Evolutionary conservation across 139 green algal genomes (phyloP), one percentile per base, ranked within the genome.

Genomic region (Chlamydomonas sp.): DNA sequence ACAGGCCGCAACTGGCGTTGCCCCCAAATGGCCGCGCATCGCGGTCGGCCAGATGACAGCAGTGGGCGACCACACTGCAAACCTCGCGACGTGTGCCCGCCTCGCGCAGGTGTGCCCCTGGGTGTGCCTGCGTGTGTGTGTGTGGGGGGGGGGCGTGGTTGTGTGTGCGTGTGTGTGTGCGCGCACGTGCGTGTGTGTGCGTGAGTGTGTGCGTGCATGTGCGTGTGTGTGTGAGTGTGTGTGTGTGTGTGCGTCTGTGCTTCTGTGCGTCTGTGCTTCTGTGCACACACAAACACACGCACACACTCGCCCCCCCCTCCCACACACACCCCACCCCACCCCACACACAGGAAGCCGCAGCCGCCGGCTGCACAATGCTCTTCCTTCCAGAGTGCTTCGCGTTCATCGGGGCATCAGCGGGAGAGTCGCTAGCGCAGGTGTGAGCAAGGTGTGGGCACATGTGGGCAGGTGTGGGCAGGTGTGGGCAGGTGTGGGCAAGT

Each of bases 341-440:
- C 34, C 34, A 64, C 26, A 26, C 29, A 13, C 76, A 88, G 78
- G 66, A 81, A 0, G 86, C 87, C 1, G 64, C 13, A 1, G 57
- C 29, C 0, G 35, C 49, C 2, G 83, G 84, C 2, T 88, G 75
- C 58, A 34, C 24, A 1, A 88, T 96, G 74, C 77, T 98, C n/a
- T 96, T 95, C 74, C 83, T 98, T 2, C 94, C 94, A 26, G 94
- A 98, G 76, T 94, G 89, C 72, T 96, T 92, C 74, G 85, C 83
- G 5, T 97, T 96, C 74, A 89, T 98, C 16, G 94, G 94, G 0
- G 48, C 65, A 0, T 65, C 49, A 0, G 77, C 76, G 47, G 37
- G 35, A 26, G 74, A 86, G 83, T 88, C 88, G 0, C 35, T 96
- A 2, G 75, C 79, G 0, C 61, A 80, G 1, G 85, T 84, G 2